These are phyloP conservation scores for Russula olivacea DNA, from an alignment of 768 basidiomycete species.

Conservation along the genomic window DNA sequence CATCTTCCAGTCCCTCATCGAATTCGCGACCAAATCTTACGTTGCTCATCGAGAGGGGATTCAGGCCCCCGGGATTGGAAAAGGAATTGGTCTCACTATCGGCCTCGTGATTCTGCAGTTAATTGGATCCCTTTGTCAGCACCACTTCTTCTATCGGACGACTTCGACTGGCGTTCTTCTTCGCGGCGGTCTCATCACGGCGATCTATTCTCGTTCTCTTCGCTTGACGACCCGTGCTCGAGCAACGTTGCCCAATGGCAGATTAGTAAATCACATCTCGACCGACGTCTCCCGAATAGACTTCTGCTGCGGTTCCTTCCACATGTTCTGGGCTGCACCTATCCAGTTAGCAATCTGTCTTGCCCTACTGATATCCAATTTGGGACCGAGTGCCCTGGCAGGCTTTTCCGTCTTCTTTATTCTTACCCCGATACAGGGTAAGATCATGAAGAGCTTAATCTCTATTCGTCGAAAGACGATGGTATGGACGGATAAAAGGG, in stretches of 20 bases:
- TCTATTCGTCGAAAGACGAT: constrained; percentile 64
- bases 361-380: constrained; percentile 61
- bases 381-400: constrained; percentile 56
- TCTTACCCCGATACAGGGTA: constrained; percentile 65
- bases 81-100: constrained; percentile 69
- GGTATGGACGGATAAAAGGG: constrained; percentile 86
- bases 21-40: constrained; percentile 62
- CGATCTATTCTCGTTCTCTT: constrained; percentile 76
- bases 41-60: constrained; percentile 28
- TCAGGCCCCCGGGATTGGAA: constrained; percentile 40
- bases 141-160: constrained; percentile 81
- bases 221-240: constrained; percentile 73
- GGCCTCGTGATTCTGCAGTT: constrained; percentile 64
- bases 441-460: constrained; percentile 70
- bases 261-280: constrained; percentile 90
- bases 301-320: constrained; percentile 75
- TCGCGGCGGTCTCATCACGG: constrained; percentile 80
- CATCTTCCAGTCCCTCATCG: constrained; percentile 52
- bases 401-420: constrained; percentile 61
- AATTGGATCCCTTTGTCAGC: constrained; percentile 55
- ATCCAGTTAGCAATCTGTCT: constrained; percentile 77
- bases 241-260: constrained; percentile 76
- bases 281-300: constrained; percentile 90
- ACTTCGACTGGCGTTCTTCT: constrained; percentile 72
- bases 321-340: constrained; percentile 71